phyloP scores from a whole-genome alignment of 768 basidiomycete genomes.

The Cubamyces sp. region DNA sequence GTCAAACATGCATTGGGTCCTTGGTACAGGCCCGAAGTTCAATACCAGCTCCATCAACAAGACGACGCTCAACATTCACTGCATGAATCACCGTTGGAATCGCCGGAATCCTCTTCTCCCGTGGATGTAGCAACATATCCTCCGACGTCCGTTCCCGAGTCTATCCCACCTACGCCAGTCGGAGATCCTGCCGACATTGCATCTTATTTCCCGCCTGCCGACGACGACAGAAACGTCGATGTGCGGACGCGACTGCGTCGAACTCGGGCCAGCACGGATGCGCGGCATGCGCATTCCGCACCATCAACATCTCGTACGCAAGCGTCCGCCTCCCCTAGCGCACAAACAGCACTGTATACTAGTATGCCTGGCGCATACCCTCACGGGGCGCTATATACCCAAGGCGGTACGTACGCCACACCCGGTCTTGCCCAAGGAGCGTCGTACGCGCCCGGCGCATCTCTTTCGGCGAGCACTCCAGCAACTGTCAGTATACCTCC shows the following conservation, averaged over 20 bases:
- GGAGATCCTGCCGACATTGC: conserved; percentile 32
- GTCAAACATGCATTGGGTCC: conserved; percentile 67
- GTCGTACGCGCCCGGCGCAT: not conserved
- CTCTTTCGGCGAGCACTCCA: conserved; percentile 21
- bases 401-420: not conserved
- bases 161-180: conserved; percentile 26
- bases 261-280: conserved; percentile 11
- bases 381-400: not conserved
- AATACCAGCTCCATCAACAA: conserved; percentile 21
- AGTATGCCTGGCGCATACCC: not conserved
- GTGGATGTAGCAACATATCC: not conserved
- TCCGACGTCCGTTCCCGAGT: conserved; percentile 4
- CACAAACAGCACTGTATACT: not conserved
- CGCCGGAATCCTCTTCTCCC: not conserved
- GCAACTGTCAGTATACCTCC: conserved; percentile 53
- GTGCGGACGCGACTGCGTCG: conserved; percentile 5
- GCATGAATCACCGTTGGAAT: not conserved
- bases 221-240: conserved; percentile 15
- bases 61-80: not conserved
- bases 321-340: not conserved
- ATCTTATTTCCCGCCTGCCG: conserved; percentile 41
- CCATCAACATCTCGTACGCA: not conserved
- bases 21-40: conserved; percentile 52
- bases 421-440: not conserved
- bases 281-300: conserved; percentile 19